A percentile compares a stretch with the other conserved stretches of the same genome.
phyloP scores from a whole-genome alignment of 2,329 filamentous ascomycete genomes.

The Neofusicoccum ribis region DNA sequence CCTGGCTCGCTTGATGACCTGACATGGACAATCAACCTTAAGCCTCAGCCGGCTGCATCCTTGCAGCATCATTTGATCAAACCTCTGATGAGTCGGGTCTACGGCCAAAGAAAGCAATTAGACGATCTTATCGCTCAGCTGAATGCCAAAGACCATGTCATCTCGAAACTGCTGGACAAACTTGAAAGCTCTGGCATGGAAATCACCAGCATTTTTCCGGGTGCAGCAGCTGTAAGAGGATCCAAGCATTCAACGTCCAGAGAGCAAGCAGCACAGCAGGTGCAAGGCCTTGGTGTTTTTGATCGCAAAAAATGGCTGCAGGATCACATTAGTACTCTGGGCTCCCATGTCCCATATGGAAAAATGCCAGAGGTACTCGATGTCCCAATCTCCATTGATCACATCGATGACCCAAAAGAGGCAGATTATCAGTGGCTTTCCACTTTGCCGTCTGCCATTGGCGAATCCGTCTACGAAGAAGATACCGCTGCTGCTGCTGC shows the following conservation, averaged over 20 bases:
- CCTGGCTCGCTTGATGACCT: conserved; percentile 64
- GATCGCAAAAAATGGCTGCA: conserved; percentile 49
- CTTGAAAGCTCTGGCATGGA: conserved; percentile 58
- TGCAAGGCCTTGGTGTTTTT: conserved; percentile 58
- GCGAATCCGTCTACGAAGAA: background rate
- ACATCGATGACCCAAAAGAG: background rate
- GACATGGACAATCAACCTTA: conserved; percentile 60
- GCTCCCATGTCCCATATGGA: background rate
- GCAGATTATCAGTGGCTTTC: background rate
- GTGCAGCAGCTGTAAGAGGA: conserved; percentile 48
- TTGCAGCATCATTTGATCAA: conserved; percentile 54
- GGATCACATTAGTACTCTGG: background rate
- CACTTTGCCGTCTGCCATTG: background rate
- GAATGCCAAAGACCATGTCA: conserved; percentile 59
- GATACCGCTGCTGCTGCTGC: background rate
- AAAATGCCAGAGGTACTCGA: background rate
- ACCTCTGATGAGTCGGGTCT: conserved; percentile 54
- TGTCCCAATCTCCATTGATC: background rate
- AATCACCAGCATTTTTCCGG: conserved; percentile 58
- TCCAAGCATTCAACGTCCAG: conserved; percentile 48
- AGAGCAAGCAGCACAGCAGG: conserved; percentile 53
- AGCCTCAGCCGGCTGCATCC: conserved; percentile 34
- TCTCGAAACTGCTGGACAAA: conserved; percentile 59
- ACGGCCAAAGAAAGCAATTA: conserved; percentile 50
- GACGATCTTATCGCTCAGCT: conserved; percentile 51